Base-by-base conservation (phyloP, 2,329 filamentous ascomycete species). In the Emmonsia crescens region DNA sequence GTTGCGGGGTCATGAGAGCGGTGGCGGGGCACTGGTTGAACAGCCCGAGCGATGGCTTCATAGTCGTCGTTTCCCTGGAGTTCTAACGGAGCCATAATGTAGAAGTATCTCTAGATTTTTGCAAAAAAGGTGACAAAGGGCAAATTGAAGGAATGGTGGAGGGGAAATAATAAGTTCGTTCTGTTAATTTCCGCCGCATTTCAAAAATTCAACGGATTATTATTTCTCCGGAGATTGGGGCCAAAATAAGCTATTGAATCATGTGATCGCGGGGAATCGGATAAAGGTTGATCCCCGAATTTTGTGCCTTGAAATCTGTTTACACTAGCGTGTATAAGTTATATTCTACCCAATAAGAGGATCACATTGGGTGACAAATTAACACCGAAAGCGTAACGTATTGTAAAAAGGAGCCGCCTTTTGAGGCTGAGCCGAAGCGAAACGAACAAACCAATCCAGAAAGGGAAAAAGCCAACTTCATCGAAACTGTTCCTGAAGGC, bases 1-100 rank as follows among this genome's bases (percentile, higher is more conserved):
- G 87, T 86, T 63, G 79, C 69, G 46, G 89, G 85, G 68, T 76
- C 73, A 74, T 92, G 88, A 27, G 88, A 89, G 66, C 86, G 85
- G 69, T 88, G 84, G 42, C 85, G 74, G 60, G 84, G 82, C 36
- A 83, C 57, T 42, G 75, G 75, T 55, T 72, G 78, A 38, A 83
- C 81, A 57, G 80, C 78, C 68, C 73, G 71, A n/a, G 72, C 70
- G 60, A 75, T 64, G 10, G 66, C 67, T 27, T 67, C 62, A 51
- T 74, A 69, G 60, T 75, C 72, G 42, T 67, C 65, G 29, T 61
- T 59, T 16, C 60, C 62, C 29, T 68, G 63, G n/a, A 67, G 59
- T 6, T 68, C 61, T 48, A 67, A 62, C 14, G 58, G 55, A n/a
- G 64, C 61, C 59, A 54, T 60, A 10, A 24, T 49, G 16, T 57